A percentile compares a stretch with the other conserved stretches of the same genome.
phyloP scores from a whole-genome alignment of 257 asterid species.

The Solanum dulcamara region DNA sequence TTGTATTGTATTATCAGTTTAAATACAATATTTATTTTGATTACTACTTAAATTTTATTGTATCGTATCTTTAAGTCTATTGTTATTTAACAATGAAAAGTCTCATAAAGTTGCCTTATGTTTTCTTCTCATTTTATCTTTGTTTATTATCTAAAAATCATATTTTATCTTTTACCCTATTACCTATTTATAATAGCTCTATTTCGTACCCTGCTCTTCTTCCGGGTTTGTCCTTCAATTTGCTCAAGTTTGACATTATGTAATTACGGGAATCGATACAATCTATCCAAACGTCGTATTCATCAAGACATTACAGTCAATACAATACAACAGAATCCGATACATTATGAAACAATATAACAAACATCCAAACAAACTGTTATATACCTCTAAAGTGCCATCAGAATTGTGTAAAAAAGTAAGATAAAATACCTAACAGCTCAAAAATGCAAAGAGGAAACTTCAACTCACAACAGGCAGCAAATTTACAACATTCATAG shows the following conservation, averaged over 20 bases:
- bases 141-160: too few species aligned
- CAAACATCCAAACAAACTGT: neutral
- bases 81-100: too few species aligned
- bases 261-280: neutral
- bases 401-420: neutral
- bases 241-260: neutral
- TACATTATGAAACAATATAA: neutral
- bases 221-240: too few species aligned
- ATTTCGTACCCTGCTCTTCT: too few species aligned
- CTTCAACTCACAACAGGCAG: neutral
- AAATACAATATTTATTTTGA: too few species aligned
- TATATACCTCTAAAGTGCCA: neutral
- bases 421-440: neutral
- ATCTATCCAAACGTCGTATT: neutral
- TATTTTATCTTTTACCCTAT: too few species aligned
- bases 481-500: neutral
- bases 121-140: too few species aligned
- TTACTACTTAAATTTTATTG: too few species aligned
- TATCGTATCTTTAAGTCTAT: too few species aligned
- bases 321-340: neutral
- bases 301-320: neutral
- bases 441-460: neutral
- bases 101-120: too few species aligned
- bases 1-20: too few species aligned
- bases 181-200: too few species aligned